These are phyloP conservation scores for Lathyrus sativus DNA, from an alignment of 306 rosid species.

Conservation along the genomic window DNA sequence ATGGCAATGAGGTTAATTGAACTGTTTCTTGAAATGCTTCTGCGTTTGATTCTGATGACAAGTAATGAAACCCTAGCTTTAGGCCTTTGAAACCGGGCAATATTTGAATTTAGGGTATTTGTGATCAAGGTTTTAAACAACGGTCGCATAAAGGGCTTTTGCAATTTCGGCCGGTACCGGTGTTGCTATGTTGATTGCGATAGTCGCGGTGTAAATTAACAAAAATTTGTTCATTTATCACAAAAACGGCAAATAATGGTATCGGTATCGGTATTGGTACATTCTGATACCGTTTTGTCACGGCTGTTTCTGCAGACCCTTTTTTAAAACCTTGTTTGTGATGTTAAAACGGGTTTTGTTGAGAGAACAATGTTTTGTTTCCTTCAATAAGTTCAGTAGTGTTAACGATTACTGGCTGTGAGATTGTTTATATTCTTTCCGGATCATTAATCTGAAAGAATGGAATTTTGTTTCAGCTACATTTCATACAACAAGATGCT, in stretches of 20 bases:
- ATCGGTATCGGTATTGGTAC: too few relatives aligned
- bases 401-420: conserved; percentile 4
- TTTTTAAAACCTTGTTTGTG: too few relatives aligned
- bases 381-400: conserved; percentile 22
- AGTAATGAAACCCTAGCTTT: neutral
- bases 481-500: conserved; percentile 79
- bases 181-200: too few relatives aligned
- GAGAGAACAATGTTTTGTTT: conserved; percentile 6
- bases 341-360: neutral
- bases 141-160: neutral
- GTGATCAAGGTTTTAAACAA: neutral
- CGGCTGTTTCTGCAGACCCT: too few relatives aligned
- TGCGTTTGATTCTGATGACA: neutral
- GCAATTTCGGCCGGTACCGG: too few relatives aligned
- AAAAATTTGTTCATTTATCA: too few relatives aligned
- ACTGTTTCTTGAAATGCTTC: neutral
- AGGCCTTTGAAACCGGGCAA: neutral
- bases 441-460: conserved; percentile 21
- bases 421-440: conserved; percentile 9
- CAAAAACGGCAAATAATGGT: too few relatives aligned
- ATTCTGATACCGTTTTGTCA: too few relatives aligned
- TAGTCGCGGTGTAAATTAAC: too few relatives aligned
- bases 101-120: neutral
- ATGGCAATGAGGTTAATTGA: too few relatives aligned
- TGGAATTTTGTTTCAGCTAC: conserved; percentile 50